Conservation (phyloP, 768 basidiomycete genomes). For the Megacollybia marginata region DNA sequence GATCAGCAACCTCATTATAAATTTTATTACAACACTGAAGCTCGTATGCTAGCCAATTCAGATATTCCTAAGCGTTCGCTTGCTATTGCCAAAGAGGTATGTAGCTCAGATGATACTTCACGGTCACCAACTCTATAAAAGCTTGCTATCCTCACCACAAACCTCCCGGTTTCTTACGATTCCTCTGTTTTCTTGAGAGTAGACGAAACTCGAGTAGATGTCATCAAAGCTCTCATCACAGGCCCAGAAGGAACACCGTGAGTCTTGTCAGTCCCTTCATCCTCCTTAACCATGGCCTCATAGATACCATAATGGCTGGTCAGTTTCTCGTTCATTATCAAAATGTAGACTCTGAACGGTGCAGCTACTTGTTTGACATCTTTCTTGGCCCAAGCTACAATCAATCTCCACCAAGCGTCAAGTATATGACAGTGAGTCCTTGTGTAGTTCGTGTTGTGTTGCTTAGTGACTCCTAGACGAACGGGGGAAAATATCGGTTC, state of each 20-base stretch:
- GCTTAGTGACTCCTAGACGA: constrained; percentile 42
- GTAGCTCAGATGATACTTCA: constrained; percentile 1
- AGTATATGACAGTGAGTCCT: constrained; percentile 47
- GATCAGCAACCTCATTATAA: constrained; percentile 69
- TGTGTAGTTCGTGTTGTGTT: constrained; percentile 1
- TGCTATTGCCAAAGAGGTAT: constrained; percentile 91
- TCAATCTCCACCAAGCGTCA: constrained; percentile 71
- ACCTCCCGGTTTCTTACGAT: constrained; percentile 91
- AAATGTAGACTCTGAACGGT: not conserved
- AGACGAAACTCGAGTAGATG: constrained; percentile 86
- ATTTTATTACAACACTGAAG: constrained; percentile 77
- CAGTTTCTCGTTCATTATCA: constrained; percentile 15
- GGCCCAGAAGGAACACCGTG: constrained; percentile 94
- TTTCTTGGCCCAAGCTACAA: constrained; percentile 90
- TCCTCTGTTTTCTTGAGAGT: constrained; percentile 91
- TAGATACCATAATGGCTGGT: constrained; percentile 92
- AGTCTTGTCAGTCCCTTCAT: constrained; percentile 18
- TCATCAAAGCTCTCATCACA: constrained; percentile 87
- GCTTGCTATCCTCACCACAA: constrained; percentile 91
- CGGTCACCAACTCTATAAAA: constrained; percentile 21
- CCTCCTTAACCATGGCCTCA: not conserved
- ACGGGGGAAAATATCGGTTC: constrained; percentile 83
- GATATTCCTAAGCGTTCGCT: constrained; percentile 88
- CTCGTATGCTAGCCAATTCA: constrained; percentile 74
- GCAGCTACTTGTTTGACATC: constrained; percentile 78